Base-by-base conservation (phyloP, 371 early-diverging fungal genomes). In the Mucor irregularis region DNA sequence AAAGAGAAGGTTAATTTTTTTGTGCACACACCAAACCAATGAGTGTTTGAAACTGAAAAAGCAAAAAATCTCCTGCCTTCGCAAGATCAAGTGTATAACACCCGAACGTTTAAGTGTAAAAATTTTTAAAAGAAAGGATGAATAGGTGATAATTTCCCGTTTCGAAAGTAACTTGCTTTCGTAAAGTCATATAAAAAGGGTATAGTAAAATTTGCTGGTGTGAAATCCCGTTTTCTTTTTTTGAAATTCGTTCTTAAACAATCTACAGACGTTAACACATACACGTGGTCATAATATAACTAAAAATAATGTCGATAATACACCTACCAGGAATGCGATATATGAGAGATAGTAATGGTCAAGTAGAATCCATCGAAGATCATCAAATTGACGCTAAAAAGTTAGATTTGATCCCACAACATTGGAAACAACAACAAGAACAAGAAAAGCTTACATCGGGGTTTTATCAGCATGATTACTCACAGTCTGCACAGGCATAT, bases 131-230 rank as follows among this genome's bases (percentile, higher is more conserved):
- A 5, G 22, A 21, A 42, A 19, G 16, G 16, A 50, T 14, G 26
- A 43, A 22, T 2, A 42, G 6, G 28, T 37, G 33, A 37, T 54
- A 64, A 51, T 58, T 53, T 59, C 54, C 54, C 59, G 64, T 64
- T 64, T 58, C 37, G 64, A 64, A 58, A 48, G 50, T 48, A 43
- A 64, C 64, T 58, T 64, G 59, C n/a, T 44, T n/a, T n/a, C n/a
- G 28, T 19, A 29, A 45, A 48, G 48, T 28, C 16, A 34, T 42
- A 33, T 58, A 53, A 42, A 57, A 49, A 50, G 31, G 31, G 50
- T 44, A 16, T 10, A 42, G 42, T 42, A 24, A 24, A 42, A 24
- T 42, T 24, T 7, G 21, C 10, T 21, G 0, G 10, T 39, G 21
- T 14, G 5, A 35, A 14, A 13, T 42, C 24, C 1, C 4, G 21